These are phyloP conservation scores for Beta vulgaris DNA, from an alignment of 148 eudicot species.

Conservation along the genomic window DNA sequence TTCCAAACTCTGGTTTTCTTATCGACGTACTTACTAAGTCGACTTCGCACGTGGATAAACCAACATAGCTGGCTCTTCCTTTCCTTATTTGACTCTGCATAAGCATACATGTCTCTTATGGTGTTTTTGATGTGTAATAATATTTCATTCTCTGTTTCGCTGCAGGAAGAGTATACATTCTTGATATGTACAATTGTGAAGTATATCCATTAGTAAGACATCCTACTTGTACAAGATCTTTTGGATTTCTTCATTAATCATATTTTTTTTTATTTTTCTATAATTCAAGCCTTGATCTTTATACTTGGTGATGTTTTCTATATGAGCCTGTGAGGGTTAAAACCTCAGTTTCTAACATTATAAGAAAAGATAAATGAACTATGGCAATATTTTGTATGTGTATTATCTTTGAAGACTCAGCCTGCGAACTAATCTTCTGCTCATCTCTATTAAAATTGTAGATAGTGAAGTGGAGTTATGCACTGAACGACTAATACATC, in stretches of 20 bases:
- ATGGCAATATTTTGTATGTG: too few species aligned
- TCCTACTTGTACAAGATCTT: constrained; percentile 4
- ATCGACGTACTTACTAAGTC: too few species aligned
- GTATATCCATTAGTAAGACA: constrained; percentile 83
- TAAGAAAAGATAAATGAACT: neutral
- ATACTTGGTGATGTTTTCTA: too few species aligned
- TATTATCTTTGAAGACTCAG: neutral
- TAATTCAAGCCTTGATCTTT: neutral
- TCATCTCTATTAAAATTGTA: neutral
- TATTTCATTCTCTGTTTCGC: constrained; percentile 16
- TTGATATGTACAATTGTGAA: constrained; percentile 82
- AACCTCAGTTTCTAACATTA: too few species aligned
- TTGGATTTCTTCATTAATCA: too few species aligned
- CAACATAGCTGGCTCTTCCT: too few species aligned
- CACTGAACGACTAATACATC: neutral
- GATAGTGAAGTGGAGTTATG: neutral
- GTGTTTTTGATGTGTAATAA: neutral
- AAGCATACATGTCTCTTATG: too few species aligned
- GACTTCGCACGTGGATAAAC: too few species aligned
- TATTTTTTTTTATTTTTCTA: too few species aligned
- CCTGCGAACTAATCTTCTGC: neutral
- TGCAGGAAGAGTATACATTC: constrained; percentile 86
- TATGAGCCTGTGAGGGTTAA: too few species aligned
- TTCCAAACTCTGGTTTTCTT: too few species aligned
- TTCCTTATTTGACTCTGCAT: too few species aligned